phyloP scores from a whole-genome alignment of 2,329 filamentous ascomycete genomes.

The Monosporascus sp. region DNA sequence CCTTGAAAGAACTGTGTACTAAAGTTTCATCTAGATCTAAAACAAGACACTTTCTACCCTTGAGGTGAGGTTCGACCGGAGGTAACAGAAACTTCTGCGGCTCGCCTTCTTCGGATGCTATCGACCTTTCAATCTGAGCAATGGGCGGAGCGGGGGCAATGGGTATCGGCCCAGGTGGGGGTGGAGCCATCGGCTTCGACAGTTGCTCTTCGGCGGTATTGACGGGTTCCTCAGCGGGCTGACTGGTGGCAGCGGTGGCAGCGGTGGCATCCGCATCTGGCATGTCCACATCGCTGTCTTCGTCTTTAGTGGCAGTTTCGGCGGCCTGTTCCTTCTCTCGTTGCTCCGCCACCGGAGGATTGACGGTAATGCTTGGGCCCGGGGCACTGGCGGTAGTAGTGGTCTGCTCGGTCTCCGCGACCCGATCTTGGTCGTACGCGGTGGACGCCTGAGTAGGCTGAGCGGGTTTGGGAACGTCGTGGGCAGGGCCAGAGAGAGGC shows the following conservation, averaged over 20 bases:
- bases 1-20: slow-evolving; percentile 98
- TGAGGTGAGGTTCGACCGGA: slow-evolving; percentile 71
- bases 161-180: slow-evolving; percentile 40
- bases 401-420: slow-evolving; percentile 42
- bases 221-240: slow-evolving; percentile 30
- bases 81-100: slow-evolving; percentile 68
- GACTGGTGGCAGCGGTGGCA: slow-evolving; percentile 36
- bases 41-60: slow-evolving; percentile 88
- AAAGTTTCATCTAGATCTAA: slow-evolving; percentile 94
- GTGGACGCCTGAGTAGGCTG: slow-evolving; percentile 42
- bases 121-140: slow-evolving; percentile 33
- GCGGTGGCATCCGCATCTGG: slow-evolving; percentile 50
- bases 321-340: slow-evolving; percentile 31
- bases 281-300: slow-evolving; percentile 63
- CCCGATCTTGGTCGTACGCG: slow-evolving; percentile 35
- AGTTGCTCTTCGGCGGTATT: slow-evolving; percentile 33
- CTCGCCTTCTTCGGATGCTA: slow-evolving; percentile 40
- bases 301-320: slow-evolving; percentile 34
- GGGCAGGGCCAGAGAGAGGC: slow-evolving; percentile 10
- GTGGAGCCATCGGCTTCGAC: slow-evolving; percentile 37
- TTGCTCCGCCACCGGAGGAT: slow-evolving; percentile 29
- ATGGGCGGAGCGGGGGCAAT: slow-evolving; percentile 25
- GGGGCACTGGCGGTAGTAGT: slow-evolving; percentile 29
- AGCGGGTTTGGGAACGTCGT: slow-evolving; percentile 32
- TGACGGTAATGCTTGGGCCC: slow-evolving; percentile 36